Base-by-base conservation (phyloP, 441 rosid species). In the Pelargonium citronellum region DNA sequence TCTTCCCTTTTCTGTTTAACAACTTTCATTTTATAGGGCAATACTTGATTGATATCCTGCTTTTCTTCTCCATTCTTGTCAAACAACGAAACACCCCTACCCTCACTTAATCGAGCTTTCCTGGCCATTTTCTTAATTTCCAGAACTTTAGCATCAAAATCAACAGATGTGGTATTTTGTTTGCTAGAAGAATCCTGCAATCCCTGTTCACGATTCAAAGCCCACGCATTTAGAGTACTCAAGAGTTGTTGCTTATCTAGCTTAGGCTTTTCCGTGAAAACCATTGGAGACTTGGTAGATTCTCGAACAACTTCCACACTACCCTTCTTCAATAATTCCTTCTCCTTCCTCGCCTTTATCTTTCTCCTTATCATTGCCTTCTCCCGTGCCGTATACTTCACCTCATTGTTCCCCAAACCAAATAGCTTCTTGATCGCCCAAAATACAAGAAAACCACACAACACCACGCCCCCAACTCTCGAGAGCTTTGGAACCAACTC, bases 321-420 rank as follows among this genome's bases (percentile, higher is more conserved):
- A 72, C 76, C 85, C 79, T 83, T 83, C 84, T 74, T 84, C 67
- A 69, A 16, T 30, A 63, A 68, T 77, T 89, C 87, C 74, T 81
- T 86, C 78, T 82, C 84, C 78, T 82, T 82, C 75, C 96, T 81
- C 41, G 85, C 79, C 72, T 85, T 86, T 67, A 86, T 81, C 87
- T 91, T 91, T 73, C 97, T 87, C 86, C 86, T 83, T 90, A 89
- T 79, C 97, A 91, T 88, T 75, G 87, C 91, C 85, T 93, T 91
- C 83, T 93, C 98, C 80, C 82, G 17, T 43, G 75, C 82, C 0
- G 94, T 86, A 30, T 70, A 74, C 72, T 78, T 69, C 57, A 74
- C 85, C 72, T 81, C 84, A 71, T 76, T 70, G 58, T 81, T 82
- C 71, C 69, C 60, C 44, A 53, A 78, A 61, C 77, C 58, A 27